Evolutionary conservation across 2,329 filamentous ascomycete species (phyloP), one percentile per base, ranked within the genome.

Genomic region (Trichoderma koningiopsis): DNA sequence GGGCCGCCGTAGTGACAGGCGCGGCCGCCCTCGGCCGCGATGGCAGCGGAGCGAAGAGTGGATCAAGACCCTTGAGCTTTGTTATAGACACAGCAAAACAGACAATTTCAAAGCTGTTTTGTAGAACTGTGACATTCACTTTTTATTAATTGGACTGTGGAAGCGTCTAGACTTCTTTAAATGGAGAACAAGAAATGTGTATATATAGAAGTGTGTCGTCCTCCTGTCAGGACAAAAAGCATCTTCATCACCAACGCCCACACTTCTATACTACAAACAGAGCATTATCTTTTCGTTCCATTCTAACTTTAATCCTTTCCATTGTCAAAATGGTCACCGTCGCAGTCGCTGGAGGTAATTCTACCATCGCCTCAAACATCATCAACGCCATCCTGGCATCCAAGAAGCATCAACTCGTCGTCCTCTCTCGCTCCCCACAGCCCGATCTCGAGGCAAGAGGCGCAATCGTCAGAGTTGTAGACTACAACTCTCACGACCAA

Each of bases 321-420:
- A 16, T 40, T 24, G 24, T 43, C 61, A 69, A 58, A 64, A 69
- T 69, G 61, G 68, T 69, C 16, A 69, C 68, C 1, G 68, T 66
- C 22, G 68, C 68, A 14, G 33, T 69, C 22, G 61, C 68, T 0
- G 68, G 68, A 66, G 61, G 60, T n/a, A 33, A 37, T 35, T 69
- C 68, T 24, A 27, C 49, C 53, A 58, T 69, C 2, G 68, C 61
- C 16, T 69, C 68, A 13, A 69, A 65, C 61, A 66, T 69, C 61
- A 65, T 69, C 40, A 10, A 19, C 47, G 53, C 52, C n/a, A 66
- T 69, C 40, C 52, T 69, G 5, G 68, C 68, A 22, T 58, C 53
- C 29, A 66, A 66, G 19, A 65, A 69, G 19, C 68, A 69, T 31
- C 37, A 57, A 11, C 60, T 69, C 24, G 55, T 69, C 14, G n/a